Base-by-base conservation (phyloP, 257 asterid species). In the Thymus quinquecostatus region DNA sequence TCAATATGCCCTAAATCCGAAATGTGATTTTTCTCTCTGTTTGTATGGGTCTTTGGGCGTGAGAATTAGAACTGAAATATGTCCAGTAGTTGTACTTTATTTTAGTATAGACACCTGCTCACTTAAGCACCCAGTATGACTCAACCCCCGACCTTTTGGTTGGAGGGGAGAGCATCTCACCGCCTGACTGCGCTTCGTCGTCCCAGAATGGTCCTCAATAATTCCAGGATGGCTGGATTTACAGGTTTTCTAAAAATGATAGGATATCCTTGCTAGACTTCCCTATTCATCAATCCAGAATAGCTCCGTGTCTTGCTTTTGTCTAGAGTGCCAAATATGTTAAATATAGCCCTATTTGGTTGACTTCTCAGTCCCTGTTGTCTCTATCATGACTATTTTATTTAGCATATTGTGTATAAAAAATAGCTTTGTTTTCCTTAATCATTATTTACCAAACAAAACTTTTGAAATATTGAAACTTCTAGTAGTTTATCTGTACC, bases 341-440 rank as follows among this genome's bases (percentile, higher is more conserved):
- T 74, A 47, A 28, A 49, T 55, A 68, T 40, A 5, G 74, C 51
- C 60, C 73, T n/a, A 36, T 33, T 55, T 62, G 49, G 14, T 64
- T 54, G 53, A 11, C 38, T 32, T 65, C n/a, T 27, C 60, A 51
- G 10, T 51, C 36, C 38, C n/a, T 58, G 40, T 32, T 60, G 5
- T 66, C 34, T 33, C 14, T 28, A 48, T 65, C n/a, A 6, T 28
- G 48, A 11, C 27, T 50, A 38, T 38, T 38, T 38, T 38, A 5
- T 38, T 38, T 38, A 38, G 41, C 41, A 38, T 38, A 38, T 38
- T 4, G 41, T 38, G 1, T 38, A 38, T 5, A 44, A 63, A 64
- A 27, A 6, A 3, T 29, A 30, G 34, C 12, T 28, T 45, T 51
- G 5, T 12, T 43, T 66, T 27, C 65, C 56, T 41, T 21, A 36